Evolutionary conservation across 2,329 filamentous ascomycete genomes (phyloP), one percentile per base, ranked within the genome.

Genomic region (Xylariales sp.): DNA sequence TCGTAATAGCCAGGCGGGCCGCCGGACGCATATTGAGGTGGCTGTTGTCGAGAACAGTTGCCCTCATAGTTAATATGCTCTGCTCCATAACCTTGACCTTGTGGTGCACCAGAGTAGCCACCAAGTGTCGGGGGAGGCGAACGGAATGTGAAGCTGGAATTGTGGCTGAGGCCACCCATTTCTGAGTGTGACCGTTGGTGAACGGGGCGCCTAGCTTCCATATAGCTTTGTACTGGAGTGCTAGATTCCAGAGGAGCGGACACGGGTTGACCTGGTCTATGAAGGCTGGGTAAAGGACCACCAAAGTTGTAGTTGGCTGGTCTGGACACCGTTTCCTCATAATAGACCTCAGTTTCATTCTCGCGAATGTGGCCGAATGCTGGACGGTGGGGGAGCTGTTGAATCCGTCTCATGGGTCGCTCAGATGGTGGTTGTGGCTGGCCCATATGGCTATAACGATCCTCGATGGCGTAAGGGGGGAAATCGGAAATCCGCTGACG

Each of bases 341-440:
- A 56, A 36, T 52, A 56, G 12, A 57, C 53, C 34, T 59, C 53
- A 3, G 50, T 47, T 6, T 52, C 51, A 32, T 50, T 51, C 46
- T 63, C 61, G 23, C 56, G 59, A 38, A 60, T 62, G 28, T 57
- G 51, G 6, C 47, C 47, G 37, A 61, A 62, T 13, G 50, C 52
- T 4, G 55, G 54, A 5, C 56, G 59, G 37, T 59, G 56, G 5
- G 59, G 41, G 1, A 60, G 43, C 18, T 47, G 31, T 28, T 50
- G 38, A 20, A 48, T 48, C 15, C 47, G 47, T 33, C 48, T 50
- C 32, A 51, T 48, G 17, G 46, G 51, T 33, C 48, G 44, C 17
- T 47, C 30, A 11, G 48, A 43, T 2, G 48, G 33, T 5, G 41
- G 33, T 25, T 41, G 35, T 13, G 41, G 18, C 12, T 40, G 14